Percentiles rank a stretch among this genome's conserved stretches.
Conservation (phyloP, 352 stramenopile species). For the Phytophthora parvispora region DNA sequence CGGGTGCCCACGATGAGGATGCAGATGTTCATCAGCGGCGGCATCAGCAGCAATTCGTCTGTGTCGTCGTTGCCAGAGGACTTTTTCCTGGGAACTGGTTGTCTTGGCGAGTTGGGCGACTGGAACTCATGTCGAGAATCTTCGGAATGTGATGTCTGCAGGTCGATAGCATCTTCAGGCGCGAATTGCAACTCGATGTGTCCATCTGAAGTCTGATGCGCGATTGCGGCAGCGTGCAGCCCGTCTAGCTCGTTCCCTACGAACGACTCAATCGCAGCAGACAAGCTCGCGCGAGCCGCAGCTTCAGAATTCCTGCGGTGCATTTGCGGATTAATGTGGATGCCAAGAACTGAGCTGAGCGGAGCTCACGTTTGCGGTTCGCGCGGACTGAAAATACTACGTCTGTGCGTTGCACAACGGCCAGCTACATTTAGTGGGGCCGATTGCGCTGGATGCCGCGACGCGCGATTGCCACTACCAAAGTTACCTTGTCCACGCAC, state of each 20-base stretch:
- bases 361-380: too few relatives aligned
- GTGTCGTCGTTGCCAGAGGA: not conserved
- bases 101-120: not conserved
- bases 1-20: slow-evolving; percentile 85
- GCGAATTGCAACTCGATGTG: slow-evolving; percentile 48
- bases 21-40: slow-evolving; percentile 61
- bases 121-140: slow-evolving; percentile 7
- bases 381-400: slow-evolving; percentile 9
- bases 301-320: not conserved
- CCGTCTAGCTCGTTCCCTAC: slow-evolving; percentile 24
- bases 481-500: not conserved
- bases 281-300: slow-evolving; percentile 5
- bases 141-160: slow-evolving; percentile 24
- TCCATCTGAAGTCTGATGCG: slow-evolving; percentile 28
- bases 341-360: not conserved
- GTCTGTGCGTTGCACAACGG: slow-evolving; percentile 9
- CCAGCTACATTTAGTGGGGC: slow-evolving; percentile 23
- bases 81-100: not conserved
- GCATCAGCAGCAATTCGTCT: slow-evolving; percentile 23
- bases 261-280: slow-evolving; percentile 25
- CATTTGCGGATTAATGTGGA: slow-evolving; percentile 5
- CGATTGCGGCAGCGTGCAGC: slow-evolving; percentile 26
- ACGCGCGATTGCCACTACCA: slow-evolving; percentile 7
- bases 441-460: slow-evolving; percentile 1
- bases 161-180: slow-evolving; percentile 35